Conservation (phyloP, 2,329 filamentous ascomycete species). For the Phialemonium atrogriseum region DNA sequence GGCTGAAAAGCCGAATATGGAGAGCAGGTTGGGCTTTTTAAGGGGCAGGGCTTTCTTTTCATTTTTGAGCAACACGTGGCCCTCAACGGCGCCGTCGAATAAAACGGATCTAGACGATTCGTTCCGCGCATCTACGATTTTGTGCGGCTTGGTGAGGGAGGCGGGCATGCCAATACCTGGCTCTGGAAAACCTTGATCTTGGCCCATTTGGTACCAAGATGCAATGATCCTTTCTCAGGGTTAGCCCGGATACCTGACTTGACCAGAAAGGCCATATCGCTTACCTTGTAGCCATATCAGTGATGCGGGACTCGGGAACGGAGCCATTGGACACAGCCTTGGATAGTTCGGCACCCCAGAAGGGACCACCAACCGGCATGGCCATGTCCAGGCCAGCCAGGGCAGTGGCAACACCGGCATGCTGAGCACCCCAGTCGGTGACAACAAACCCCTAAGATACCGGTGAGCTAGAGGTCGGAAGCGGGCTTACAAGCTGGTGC, state of each 20-base stretch:
- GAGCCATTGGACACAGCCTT: slow-evolving; percentile 53
- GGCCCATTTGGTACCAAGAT: slow-evolving; percentile 47
- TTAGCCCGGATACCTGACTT: too few species aligned
- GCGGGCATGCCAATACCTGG: slow-evolving; percentile 44
- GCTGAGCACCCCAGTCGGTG: slow-evolving; percentile 60
- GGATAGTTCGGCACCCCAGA: slow-evolving; percentile 46
- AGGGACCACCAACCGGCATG: slow-evolving; percentile 45
- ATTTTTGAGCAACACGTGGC: slow-evolving; percentile 59
- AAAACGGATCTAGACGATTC: slow-evolving; percentile 30
- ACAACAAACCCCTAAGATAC: slow-evolving; percentile 62
- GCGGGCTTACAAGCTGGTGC: too few species aligned
- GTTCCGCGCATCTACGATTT: slow-evolving; percentile 46
- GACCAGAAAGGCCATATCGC: too few species aligned
- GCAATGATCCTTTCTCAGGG: slow-evolving; percentile 33
- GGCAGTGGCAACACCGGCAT: slow-evolving; percentile 52
- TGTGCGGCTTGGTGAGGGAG: slow-evolving; percentile 40
- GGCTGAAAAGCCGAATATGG: slow-evolving; percentile 55
- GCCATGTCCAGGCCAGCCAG: slow-evolving; percentile 63
- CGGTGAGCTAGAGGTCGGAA: too few species aligned
- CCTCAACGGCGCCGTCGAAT: slow-evolving; percentile 51
- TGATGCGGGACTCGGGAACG: slow-evolving; percentile 43
- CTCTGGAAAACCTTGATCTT: slow-evolving; percentile 36
- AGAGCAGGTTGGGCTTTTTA: slow-evolving; percentile 38
- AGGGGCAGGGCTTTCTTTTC: slow-evolving; percentile 45
- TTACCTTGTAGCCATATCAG: slow-evolving; percentile 50